Evolutionary conservation across 2,329 filamentous ascomycete genomes (phyloP).

Genomic region (Ascocoryne sarcoides): DNA sequence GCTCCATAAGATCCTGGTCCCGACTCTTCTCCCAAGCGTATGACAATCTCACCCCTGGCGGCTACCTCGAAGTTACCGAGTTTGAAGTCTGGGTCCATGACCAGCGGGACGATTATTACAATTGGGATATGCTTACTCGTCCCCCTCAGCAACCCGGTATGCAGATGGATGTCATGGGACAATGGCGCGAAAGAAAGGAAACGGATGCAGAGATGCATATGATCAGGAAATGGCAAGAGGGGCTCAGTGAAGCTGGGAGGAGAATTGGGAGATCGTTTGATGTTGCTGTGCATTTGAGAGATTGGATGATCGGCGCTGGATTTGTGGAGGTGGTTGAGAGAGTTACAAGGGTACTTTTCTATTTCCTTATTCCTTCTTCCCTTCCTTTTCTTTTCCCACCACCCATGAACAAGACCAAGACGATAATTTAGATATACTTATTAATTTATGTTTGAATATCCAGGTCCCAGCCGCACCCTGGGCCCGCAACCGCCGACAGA

Average conservation of each 20-base stretch:
- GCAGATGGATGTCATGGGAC: not conserved
- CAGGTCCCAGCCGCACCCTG: constrained; percentile 24
- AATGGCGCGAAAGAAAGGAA: constrained; percentile 2
- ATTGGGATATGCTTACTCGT: not conserved
- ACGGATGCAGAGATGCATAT: not conserved
- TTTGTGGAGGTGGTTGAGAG: constrained; percentile 26
- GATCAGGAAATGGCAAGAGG: constrained; percentile 15
- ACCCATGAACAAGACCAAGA: not conserved
- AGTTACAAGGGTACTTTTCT: constrained; percentile 9
- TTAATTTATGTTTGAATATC: too few relatives aligned
- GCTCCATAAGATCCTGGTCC: constrained; percentile 29
- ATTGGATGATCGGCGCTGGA: constrained; percentile 29
- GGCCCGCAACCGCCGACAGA: constrained; percentile 31
- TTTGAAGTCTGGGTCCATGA: constrained; percentile 16
- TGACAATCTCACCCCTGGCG: constrained; percentile 17
- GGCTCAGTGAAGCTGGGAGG: constrained; percentile 24
- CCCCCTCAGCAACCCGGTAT: not conserved
- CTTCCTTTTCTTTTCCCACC: not conserved
- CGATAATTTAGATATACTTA: not conserved
- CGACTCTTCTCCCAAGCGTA: constrained; percentile 16
- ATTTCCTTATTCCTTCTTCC: not conserved
- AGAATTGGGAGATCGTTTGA: constrained; percentile 27
- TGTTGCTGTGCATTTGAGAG: constrained; percentile 11
- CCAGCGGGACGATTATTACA: constrained; percentile 4
- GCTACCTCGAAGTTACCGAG: constrained; percentile 21